These are phyloP conservation scores for Fragilariopsis cylindrus DNA, from an alignment of 108 stramenopile genomes.

Conservation along the genomic window DNA sequence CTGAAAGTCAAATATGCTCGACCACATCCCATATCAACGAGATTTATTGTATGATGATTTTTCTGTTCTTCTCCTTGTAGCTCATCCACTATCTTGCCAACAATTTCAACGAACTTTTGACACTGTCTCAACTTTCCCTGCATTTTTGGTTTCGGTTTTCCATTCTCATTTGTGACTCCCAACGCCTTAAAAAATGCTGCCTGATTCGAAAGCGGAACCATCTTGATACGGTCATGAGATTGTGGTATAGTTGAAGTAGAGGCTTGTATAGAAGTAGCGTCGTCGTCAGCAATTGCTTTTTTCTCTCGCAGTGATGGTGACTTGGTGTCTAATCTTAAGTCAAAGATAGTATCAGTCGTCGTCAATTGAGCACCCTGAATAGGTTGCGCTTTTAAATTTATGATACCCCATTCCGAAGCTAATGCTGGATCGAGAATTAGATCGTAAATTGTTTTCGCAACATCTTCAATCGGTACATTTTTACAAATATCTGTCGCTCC, in stretches of 20 bases:
- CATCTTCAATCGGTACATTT: conserved; percentile 51
- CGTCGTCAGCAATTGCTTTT: conserved; percentile 19
- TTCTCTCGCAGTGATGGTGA: not conserved
- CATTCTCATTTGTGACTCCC: conserved; percentile 62
- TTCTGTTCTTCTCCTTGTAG: not conserved
- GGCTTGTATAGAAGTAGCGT: not conserved
- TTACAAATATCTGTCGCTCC: conserved; percentile 79
- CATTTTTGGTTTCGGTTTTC: conserved; percentile 61
- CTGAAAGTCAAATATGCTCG: conserved; percentile 87
- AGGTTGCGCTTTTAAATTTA: conserved; percentile 1
- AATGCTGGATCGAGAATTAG: conserved; percentile 26
- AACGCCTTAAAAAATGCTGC: conserved; percentile 59
- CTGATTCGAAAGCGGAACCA: conserved; percentile 52
- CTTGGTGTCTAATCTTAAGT: conserved; percentile 22
- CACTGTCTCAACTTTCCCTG: conserved; percentile 61
- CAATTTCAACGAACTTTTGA: conserved; percentile 87
- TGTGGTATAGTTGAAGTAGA: conserved; percentile 6
- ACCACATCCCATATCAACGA: conserved; percentile 76
- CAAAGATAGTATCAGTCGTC: conserved; percentile 38
- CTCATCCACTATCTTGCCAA: conserved; percentile 39
- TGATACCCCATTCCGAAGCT: conserved; percentile 45
- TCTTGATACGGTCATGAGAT: conserved; percentile 60
- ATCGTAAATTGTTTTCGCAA: conserved; percentile 13
- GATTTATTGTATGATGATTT: conserved; percentile 25
- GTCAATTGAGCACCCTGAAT: conserved; percentile 54